Conservation (phyloP, 176 grass and related monocot genomes). For the Zoysia japonica region DNA sequence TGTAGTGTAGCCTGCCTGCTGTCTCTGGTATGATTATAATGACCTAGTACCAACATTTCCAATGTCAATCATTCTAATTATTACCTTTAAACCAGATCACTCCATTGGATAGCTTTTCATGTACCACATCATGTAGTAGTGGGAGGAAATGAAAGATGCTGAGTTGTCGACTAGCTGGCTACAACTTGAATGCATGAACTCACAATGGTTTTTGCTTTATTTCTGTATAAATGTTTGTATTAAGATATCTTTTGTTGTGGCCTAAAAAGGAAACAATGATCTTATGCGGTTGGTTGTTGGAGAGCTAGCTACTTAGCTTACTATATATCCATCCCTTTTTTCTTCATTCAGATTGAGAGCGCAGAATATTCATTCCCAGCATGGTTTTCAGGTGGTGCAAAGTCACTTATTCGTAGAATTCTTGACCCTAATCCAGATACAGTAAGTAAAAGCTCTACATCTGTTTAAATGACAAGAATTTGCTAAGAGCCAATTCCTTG, state of each 20-base stretch:
- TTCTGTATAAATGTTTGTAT: slow-evolving; percentile 4
- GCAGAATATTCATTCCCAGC: slow-evolving; percentile 85
- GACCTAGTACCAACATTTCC: not conserved
- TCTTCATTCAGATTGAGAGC: slow-evolving; percentile 65
- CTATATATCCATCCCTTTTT: not conserved
- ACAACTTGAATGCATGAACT: slow-evolving; percentile 11
- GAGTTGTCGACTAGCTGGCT: not conserved
- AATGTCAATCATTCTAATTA: not conserved
- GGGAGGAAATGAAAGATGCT: not conserved
- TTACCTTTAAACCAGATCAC: not conserved
- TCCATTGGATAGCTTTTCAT: not conserved
- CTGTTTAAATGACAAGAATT: slow-evolving; percentile 29
- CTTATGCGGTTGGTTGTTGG: not conserved
- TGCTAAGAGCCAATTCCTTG: slow-evolving; percentile 1
- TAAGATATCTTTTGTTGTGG: slow-evolving; percentile 15
- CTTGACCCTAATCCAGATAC: slow-evolving; percentile 87
- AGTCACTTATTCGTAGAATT: slow-evolving; percentile 82
- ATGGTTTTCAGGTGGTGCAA: slow-evolving; percentile 77
- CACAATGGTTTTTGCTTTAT: slow-evolving; percentile 2
- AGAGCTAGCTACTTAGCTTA: slow-evolving; percentile 5
- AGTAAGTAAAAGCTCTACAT: slow-evolving; percentile 60
- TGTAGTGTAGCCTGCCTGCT: not conserved
- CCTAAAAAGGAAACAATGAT: not conserved
- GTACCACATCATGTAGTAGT: not conserved
- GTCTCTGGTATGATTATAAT: not conserved